A percentile compares a stretch with the other conserved stretches of the same genome.
phyloP scores from a whole-genome alignment of 768 basidiomycete species.

The Naematelia encephala region DNA sequence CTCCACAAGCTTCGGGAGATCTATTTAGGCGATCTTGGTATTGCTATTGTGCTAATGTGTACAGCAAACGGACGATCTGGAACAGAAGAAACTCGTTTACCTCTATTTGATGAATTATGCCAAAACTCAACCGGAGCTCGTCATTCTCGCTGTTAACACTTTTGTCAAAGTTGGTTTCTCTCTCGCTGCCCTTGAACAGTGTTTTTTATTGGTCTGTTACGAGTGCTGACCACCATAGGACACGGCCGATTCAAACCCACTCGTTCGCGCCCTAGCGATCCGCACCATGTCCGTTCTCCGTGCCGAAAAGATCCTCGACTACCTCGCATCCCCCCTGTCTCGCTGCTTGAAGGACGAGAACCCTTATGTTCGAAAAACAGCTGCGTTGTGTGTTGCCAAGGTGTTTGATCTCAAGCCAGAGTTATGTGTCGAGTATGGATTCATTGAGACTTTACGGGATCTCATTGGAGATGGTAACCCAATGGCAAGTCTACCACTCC shows the following conservation, averaged over 20 bases:
- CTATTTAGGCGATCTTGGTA: background rate
- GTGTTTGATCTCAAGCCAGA: constrained; percentile 96
- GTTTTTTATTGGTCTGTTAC: background rate
- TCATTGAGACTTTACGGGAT: constrained; percentile 79
- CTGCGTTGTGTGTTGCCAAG: constrained; percentile 94
- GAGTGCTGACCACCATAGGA: constrained; percentile 57
- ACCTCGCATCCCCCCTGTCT: constrained; percentile 90
- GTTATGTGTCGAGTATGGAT: constrained; percentile 90
- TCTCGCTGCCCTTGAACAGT: background rate
- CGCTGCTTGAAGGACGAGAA: constrained; percentile 92
- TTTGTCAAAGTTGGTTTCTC: constrained; percentile 64
- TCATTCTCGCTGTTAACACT: constrained; percentile 97
- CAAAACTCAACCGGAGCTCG: constrained; percentile 96
- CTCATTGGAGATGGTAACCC: constrained; percentile 95
- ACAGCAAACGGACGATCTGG: constrained; percentile 93
- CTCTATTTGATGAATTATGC: constrained; percentile 99
- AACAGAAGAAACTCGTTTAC: constrained; percentile 99
- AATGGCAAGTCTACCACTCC: constrained; percentile 62
- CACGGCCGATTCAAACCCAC: constrained; percentile 91
- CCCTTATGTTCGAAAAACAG: constrained; percentile 97
- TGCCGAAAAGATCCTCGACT: constrained; percentile 98
- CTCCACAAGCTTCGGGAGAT: background rate
- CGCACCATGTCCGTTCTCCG: constrained; percentile 96
- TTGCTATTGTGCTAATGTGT: background rate
- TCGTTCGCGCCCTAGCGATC: constrained; percentile 92